Evolutionary conservation across 176 grass and related monocot species (phyloP), one percentile per base, ranked within the genome.

Genomic region (Carex myosuroides): DNA sequence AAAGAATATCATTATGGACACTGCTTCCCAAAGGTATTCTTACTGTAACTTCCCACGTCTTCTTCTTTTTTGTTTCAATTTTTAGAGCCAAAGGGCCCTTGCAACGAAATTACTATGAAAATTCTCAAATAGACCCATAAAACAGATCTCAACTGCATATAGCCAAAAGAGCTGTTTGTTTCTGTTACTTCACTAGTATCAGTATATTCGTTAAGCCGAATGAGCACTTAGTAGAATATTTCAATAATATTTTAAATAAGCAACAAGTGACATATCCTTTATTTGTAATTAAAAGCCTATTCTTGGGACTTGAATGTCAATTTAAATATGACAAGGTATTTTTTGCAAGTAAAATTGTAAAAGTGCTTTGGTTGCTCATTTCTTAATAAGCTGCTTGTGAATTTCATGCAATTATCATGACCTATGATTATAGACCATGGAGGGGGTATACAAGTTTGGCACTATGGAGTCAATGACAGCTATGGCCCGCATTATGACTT

Each of bases 21-120:
- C 90, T 98, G 90, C 89, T 98, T 93, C 92, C 95, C 81, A 91
- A 87, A 94, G 95, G 95, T 93, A 89, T 35, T 37, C 30, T 81
- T 48, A 73, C 13, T 60, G 52, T 9, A 6, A 60, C 11, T 35
- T 18, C 6, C 5, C 12, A 76, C 13, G 0, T 29, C 13, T 76
- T 53, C 2, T 41, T 41, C 1, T 53, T 54, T 14, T 52, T 50
- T 7, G 0, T 53, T 76, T 26, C 6, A 41, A 17, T 7, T 26
- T 60, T n/a, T 50, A 52, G 9, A 48, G 46, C 68, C 10, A 20
- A 42, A 71, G 71, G 2, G 42, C 1, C 5, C 22, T 12, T 76
- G 71, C 48, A 52, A 17, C 6, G 17, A 70, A 70, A 70, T 70
- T 70, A 10, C 35, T 70, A 12, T 72, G 18, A 54, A 53, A 29